These are phyloP conservation scores for Piloderma croceum DNA, from an alignment of 768 basidiomycete genomes.

Conservation along the genomic window DNA sequence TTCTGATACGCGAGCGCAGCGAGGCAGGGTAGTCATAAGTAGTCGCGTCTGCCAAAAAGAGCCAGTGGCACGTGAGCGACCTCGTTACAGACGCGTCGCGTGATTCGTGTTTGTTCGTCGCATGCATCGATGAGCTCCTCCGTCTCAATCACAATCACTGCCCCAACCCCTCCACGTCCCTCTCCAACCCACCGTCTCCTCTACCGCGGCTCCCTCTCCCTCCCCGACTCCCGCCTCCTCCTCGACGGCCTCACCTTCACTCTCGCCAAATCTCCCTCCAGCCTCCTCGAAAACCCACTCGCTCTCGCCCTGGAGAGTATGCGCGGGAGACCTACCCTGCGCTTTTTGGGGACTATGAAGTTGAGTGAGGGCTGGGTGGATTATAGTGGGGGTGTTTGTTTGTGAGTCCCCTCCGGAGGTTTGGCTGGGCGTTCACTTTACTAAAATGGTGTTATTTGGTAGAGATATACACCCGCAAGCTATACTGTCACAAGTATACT, in stretches of 20 bases:
- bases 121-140: no score
- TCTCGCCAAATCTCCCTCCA: slow-evolving; percentile 38
- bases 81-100: no score
- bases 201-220: slow-evolving; percentile 68
- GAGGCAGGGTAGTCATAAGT: no score
- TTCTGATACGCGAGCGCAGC: no score
- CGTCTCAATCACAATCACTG: not conserved
- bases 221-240: slow-evolving; percentile 65
- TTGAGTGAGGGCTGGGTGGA: slow-evolving; percentile 58
- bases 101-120: no score
- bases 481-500: slow-evolving; percentile 55
- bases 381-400: slow-evolving; percentile 42
- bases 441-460: no score
- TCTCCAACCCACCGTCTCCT: slow-evolving; percentile 48
- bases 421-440: not conserved
- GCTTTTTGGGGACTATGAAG: slow-evolving; percentile 49
- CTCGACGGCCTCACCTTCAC: slow-evolving; percentile 74
- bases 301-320: slow-evolving; percentile 74
- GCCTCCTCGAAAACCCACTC: slow-evolving; percentile 60
- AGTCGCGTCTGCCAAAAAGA: no score
- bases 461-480: slow-evolving; percentile 72
- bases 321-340: slow-evolving; percentile 64
- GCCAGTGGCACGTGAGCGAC: no score
- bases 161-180: slow-evolving; percentile 12
- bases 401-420: slow-evolving; percentile 35